Base-by-base conservation (phyloP, 768 basidiomycete species). In the Floccularia luteovirens region DNA sequence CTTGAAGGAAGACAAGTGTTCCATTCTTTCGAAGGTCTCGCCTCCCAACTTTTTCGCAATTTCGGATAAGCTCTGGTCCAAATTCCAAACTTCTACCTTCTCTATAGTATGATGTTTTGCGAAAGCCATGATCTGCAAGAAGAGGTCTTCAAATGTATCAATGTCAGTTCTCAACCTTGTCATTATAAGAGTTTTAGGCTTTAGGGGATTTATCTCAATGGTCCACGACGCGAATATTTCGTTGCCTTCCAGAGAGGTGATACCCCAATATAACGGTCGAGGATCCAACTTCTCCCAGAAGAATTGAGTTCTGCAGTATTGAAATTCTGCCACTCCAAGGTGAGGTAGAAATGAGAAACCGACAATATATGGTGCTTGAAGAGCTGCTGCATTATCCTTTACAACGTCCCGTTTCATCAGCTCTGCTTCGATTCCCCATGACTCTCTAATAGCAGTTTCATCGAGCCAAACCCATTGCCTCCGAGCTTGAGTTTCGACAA, bases 21-120 rank as follows among this genome's bases (percentile, higher is more conserved):
- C 64, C 12, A 56, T 50, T 36, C 69, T 51, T 17, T 49, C 41
- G 14, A 51, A 43, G 0, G 55, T 62, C 24, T 28, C 43, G 0
- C 62, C 63, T 22, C 64, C 61, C 12, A 56, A 43, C 41, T 42
- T 17, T 36, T 27, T 27, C 58, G 49, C 31, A 17, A 40, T 24
- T 14, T 42, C 41, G 19, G 41, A 24, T 2, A 57, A 32, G 14
- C 59, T 43, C 16, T 46, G 38, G 3, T 59, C 53, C 12, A 73
- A 38, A 38, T 67, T 67, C 72, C 74, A 75, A 1, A 64, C 52
- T 40, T 74, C 74, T 31, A 75, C 55, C 25, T 46, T 58, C n/a
- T 50, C 48, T 19, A 67, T 44, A 2, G 58, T 57, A 38, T 49
- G 38, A 31, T 39, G 14, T 39, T 38, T 43, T 13, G 53, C 53